Conservation (phyloP, 495 filamentous ascomycete genomes). For the Aspergillus egyptiacus region DNA sequence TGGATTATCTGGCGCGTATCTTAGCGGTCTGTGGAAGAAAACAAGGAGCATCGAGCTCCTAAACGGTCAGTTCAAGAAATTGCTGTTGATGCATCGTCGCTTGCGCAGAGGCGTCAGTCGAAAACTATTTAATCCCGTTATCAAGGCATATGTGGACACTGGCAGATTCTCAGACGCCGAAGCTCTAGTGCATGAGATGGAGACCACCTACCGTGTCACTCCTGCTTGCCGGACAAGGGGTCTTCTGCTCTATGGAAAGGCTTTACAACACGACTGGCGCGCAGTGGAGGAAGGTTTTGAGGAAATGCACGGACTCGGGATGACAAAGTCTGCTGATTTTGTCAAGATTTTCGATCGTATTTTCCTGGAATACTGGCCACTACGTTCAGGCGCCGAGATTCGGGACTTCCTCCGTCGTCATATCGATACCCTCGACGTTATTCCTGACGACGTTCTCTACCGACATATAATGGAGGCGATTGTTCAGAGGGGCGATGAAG, state of each 20-base stretch:
- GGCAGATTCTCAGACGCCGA: constrained; percentile 35
- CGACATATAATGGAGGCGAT: constrained; percentile 38
- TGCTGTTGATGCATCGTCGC: constrained; percentile 23
- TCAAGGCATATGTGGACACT: constrained; percentile 37
- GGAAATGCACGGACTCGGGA: constrained; percentile 34
- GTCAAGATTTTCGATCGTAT: constrained; percentile 34
- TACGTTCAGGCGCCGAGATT: constrained; percentile 29
- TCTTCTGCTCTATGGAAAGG: constrained; percentile 32
- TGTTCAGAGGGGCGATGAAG: constrained; percentile 33
- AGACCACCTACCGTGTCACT: constrained; percentile 21
- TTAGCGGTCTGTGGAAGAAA: constrained; percentile 41
- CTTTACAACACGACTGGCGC: constrained; percentile 39
- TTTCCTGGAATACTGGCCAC: constrained; percentile 41
- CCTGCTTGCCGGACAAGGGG: constrained; percentile 37
- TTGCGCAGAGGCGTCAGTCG: constrained; percentile 29
- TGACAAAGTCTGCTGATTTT: constrained; percentile 28
- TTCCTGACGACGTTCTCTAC: constrained; percentile 37
- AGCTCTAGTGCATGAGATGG: constrained; percentile 34
- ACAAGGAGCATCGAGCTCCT: constrained; percentile 36
- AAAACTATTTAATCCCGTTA: constrained; percentile 40
- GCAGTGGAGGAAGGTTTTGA: constrained; percentile 31
- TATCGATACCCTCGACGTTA: constrained; percentile 32
- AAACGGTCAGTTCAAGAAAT: constrained; percentile 27
- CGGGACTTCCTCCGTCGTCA: constrained; percentile 31
- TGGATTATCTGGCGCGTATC: constrained; percentile 35